Base-by-base conservation (phyloP, 2,329 filamentous ascomycete genomes). In the Pseudonectria buxi region DNA sequence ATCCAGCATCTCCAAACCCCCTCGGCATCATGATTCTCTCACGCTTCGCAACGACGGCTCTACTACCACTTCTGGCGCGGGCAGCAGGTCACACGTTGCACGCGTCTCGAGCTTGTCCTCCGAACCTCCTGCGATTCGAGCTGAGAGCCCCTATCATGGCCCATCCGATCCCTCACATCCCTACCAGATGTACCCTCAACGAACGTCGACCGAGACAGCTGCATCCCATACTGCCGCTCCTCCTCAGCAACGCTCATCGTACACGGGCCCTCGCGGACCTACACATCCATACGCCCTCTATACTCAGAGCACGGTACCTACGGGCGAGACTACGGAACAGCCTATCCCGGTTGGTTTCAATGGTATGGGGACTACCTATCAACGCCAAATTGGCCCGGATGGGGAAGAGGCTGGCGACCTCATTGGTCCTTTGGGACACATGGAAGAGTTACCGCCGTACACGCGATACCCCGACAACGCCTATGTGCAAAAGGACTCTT, bases 381-480 rank as follows among this genome's bases (percentile, higher is more conserved):
- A 82, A 52, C 70, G 84, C 43, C 78, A 82, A 33, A 62, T 86
- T 33, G 85, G 83, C 0, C 82, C 86, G 0, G 84, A 88, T 37
- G 86, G 86, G 34, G 87, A 95, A 61, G 89, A 95, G 49, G 68
- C 76, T n/a, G 86, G 83, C 30, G 88, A 89, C 56, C 77, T 95
- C 35, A 82, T 95, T 33, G 88, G 88, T 2, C 85, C 84, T 1
- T 79, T 94, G 52, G 89, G 89, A 1, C 88, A 95, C 55, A 82
- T 84, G 2, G 90, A 96, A 60, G 86, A 94, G 58, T 67, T 95
- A 13, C 90, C 90, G 10, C 90, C 90, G 1, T 96, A 96, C 56
- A 86, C 86, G 11, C 74, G 87, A 57, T 95, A 94, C 59, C 86
- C 89, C 3, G 85, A 94, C 34, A 83, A 86, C 37, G 68, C 68